phyloP scores from a whole-genome alignment of 345 rosid genomes.

The Gossypium turneri region DNA sequence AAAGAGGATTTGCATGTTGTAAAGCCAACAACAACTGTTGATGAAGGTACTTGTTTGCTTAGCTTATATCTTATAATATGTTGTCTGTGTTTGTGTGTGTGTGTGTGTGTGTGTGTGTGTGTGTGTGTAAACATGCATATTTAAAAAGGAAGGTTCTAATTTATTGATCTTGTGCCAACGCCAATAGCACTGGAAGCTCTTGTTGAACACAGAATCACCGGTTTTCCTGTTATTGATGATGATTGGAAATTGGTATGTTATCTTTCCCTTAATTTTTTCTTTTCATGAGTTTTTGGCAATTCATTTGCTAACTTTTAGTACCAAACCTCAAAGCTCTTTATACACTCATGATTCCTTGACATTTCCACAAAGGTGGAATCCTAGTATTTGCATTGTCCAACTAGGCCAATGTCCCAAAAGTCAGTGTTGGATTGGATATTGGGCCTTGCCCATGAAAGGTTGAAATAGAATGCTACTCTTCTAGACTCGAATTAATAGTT shows the following conservation, averaged over 20 bases:
- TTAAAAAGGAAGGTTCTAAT: conserved; percentile 7
- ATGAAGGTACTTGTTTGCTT: conserved; percentile 51
- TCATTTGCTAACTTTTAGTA: not conserved
- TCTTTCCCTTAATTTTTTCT: conserved; percentile 6
- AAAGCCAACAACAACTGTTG: conserved; percentile 74
- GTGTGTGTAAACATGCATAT: not conserved
- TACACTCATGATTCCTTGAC: not conserved
- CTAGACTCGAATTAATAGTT: not conserved
- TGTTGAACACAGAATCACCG: conserved; percentile 74
- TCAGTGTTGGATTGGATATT: not conserved
- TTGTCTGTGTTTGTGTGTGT: not conserved
- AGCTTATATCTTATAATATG: not conserved
- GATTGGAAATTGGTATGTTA: conserved; percentile 69
- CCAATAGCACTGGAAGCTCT: conserved; percentile 62
- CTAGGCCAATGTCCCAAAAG: not conserved
- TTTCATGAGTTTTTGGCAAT: not conserved
- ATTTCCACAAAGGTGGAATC: conserved; percentile 1
- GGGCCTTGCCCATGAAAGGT: not conserved
- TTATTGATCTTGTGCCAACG: conserved; percentile 7
- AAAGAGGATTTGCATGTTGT: conserved; percentile 70
- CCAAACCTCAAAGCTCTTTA: not conserved
- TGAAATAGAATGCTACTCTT: not conserved
- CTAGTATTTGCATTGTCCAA: not conserved
- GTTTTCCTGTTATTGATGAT: conserved; percentile 87
- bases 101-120: not conserved